Evolutionary conservation across 2,329 filamentous ascomycete genomes (phyloP).

Genomic region (Colletotrichum sidae): DNA sequence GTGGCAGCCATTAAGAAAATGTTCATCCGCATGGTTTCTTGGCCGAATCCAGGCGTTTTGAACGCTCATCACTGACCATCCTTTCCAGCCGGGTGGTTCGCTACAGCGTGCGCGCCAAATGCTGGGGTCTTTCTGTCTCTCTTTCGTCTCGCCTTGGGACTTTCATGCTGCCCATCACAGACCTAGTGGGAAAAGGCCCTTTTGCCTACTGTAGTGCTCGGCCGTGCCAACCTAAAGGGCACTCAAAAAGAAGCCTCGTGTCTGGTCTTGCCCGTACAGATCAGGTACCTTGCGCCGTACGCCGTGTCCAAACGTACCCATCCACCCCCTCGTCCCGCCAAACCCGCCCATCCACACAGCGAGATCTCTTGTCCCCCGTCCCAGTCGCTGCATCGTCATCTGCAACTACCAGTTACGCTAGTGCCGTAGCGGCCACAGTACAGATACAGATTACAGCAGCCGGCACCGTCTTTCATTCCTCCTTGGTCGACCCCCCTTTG

Average conservation of each 20-base stretch:
- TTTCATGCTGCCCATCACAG: neutral
- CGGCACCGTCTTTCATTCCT: constrained; percentile 12
- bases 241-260: constrained; percentile 6
- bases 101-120: constrained; percentile 19
- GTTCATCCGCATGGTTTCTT: constrained; percentile 8
- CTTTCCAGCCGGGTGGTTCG: constrained; percentile 29
- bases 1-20: no score
- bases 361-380: constrained; percentile 28
- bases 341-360: constrained; percentile 27
- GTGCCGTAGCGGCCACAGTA: neutral
- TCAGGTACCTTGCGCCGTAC: no score
- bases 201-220: neutral
- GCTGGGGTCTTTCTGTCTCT: constrained; percentile 10
- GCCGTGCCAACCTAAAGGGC: constrained; percentile 19
- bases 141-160: no score
- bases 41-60: constrained; percentile 18
- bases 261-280: no score
- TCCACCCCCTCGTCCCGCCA: constrained; percentile 16
- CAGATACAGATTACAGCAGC: constrained; percentile 15
- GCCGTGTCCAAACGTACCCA: neutral
- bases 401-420: constrained; percentile 5
- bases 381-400: constrained; percentile 27
- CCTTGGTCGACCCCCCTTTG: constrained; percentile 9
- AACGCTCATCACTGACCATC: constrained; percentile 23
- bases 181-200: no score